Percentiles rank a stretch among this genome's conserved stretches.
Evolutionary conservation across 176 grass and related monocot species (phyloP).

Genomic region (Raddia distichophylla): DNA sequence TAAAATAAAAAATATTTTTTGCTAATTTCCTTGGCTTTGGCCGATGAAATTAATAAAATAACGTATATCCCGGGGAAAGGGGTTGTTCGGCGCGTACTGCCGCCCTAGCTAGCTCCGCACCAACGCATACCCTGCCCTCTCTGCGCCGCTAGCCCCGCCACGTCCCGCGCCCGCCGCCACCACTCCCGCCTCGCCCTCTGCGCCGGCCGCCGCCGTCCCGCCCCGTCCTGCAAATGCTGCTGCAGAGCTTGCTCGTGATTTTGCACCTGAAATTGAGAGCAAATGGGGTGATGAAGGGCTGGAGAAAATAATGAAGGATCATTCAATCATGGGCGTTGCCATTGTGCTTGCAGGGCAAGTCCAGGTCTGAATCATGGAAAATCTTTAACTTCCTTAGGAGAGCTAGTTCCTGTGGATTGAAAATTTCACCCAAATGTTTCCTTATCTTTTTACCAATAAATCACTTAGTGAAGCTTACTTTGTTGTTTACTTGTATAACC

Average conservation of each 20-base stretch:
- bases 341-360: constrained; percentile 89
- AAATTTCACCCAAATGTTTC: not conserved
- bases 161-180: no score
- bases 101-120: no score
- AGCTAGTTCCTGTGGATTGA: not conserved
- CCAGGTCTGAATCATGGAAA: constrained; percentile 58
- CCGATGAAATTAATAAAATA: no score
- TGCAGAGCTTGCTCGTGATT: constrained; percentile 73
- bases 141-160: no score
- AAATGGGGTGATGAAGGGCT: constrained; percentile 91
- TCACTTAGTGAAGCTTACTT: not conserved
- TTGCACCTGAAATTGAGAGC: constrained; percentile 66
- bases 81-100: no score
- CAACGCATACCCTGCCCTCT: no score
- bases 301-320: constrained; percentile 81
- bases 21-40: no score
- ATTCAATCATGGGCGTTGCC: constrained; percentile 70
- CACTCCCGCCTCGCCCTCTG: no score
- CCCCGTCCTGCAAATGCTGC: constrained; percentile 68
- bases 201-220: no score
- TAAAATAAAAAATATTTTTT: no score
- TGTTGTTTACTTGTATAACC: not conserved
- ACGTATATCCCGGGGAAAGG: no score
- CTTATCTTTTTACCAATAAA: not conserved
- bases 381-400: not conserved